These are phyloP conservation scores for Exophiala sp. DNA, from an alignment of 2,329 filamentous ascomycete genomes.

Conservation along the genomic window DNA sequence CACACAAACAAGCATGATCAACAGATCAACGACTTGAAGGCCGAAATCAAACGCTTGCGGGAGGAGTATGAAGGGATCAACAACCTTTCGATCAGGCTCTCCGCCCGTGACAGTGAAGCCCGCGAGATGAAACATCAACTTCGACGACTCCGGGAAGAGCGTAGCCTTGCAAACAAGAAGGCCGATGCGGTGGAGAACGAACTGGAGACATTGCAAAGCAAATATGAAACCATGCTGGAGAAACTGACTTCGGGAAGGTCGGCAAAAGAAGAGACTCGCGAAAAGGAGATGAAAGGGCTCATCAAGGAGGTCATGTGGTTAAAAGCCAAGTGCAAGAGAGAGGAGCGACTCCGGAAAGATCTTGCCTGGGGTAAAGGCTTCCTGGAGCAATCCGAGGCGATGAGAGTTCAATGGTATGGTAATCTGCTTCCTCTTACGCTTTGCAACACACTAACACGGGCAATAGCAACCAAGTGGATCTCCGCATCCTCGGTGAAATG, in stretches of 20 bases:
- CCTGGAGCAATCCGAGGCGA: conserved; percentile 68
- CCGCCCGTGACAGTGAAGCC: conserved; percentile 62
- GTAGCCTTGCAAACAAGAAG: conserved; percentile 38
- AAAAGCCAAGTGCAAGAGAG: conserved; percentile 70
- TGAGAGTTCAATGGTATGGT: conserved; percentile 68
- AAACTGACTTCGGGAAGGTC: conserved; percentile 36
- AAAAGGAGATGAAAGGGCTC: conserved; percentile 70
- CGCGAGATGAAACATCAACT: conserved; percentile 55
- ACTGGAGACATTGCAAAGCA: conserved; percentile 48
- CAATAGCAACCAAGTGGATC: conserved; percentile 80
- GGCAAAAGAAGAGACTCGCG: conserved; percentile 44
- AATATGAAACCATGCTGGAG: conserved; percentile 57
- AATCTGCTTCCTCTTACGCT: conserved; percentile 8
- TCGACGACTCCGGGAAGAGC: conserved; percentile 52
- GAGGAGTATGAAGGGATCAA: conserved; percentile 40
- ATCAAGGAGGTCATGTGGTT: conserved; percentile 88
- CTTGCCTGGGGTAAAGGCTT: conserved; percentile 83
- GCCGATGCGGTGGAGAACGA: conserved; percentile 39
- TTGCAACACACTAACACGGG: conserved; percentile 21
- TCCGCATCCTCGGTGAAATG: conserved; percentile 78
- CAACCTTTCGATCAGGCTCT: conserved; percentile 64
- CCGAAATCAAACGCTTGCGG: conserved; percentile 58
- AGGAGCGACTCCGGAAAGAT: conserved; percentile 71
- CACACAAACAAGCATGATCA: conserved; percentile 64
- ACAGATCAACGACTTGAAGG: conserved; percentile 50